phyloP scores from a whole-genome alignment of 108 stramenopile genomes.

The Nitzschia sp. region DNA sequence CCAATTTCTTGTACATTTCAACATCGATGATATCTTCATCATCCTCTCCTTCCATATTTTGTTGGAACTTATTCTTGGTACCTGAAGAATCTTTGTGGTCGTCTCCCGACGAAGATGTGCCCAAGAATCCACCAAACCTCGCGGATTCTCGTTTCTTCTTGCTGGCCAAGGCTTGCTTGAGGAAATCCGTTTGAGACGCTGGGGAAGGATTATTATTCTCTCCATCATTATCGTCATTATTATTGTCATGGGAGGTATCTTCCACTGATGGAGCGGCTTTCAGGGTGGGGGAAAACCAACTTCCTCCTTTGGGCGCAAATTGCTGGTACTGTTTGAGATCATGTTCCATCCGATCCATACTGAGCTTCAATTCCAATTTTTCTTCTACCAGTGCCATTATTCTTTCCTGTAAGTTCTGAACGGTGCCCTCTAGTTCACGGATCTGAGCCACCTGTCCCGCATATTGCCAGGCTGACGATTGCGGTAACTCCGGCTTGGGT shows the following conservation, averaged over 20 bases:
- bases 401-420: conserved; percentile 2
- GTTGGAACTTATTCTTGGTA: not conserved
- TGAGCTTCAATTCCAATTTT: conserved; percentile 2
- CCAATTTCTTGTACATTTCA: not conserved
- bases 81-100: not conserved
- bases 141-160: not conserved
- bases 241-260: not conserved
- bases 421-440: conserved; percentile 5
- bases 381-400: conserved; percentile 16
- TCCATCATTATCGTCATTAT: not conserved
- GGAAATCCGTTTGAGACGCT: not conserved
- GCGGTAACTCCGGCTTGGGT: too few species aligned
- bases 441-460: not conserved
- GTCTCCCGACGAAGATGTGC: not conserved
- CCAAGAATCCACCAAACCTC: not conserved
- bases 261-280: not conserved
- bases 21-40: not conserved
- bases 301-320: not conserved
- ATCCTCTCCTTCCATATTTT: not conserved
- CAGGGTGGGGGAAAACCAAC: not conserved
- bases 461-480: not conserved
- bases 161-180: not conserved
- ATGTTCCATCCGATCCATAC: conserved; percentile 12
- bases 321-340: not conserved
- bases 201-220: not conserved